Base-by-base conservation (phyloP, 441 rosid species). In the Bruguiera hainesii region DNA sequence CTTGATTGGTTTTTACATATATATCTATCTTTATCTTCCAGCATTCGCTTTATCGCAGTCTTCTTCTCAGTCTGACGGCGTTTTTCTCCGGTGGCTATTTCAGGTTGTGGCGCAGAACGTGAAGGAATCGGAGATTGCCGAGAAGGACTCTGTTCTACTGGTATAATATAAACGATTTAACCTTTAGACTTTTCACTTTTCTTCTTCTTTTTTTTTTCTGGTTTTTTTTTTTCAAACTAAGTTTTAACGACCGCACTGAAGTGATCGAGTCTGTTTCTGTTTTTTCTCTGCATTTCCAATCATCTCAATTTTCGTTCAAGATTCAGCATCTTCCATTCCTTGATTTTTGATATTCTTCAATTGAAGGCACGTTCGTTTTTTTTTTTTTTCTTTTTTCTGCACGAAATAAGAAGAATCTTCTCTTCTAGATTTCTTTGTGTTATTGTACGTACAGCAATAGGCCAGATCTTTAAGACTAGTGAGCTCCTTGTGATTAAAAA, bases 111-210 rank as follows among this genome's bases (percentile, higher is more conserved):
- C 81, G 37, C 97, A 90, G 81, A 90, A 87, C 69, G 77, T 90
- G 68, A 95, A 90, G 66, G 97, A 95, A 82, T 80, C 98, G 9
- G 96, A 89, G 85, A 92, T 95, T 82, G 90, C 97, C 9, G 98
- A 95, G 69, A 97, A 92, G 84, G 93, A 92, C 79, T 95, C 97
- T 25, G 93, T 95, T 72, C 98, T 92, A 70, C 85, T 95, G 91
- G 61, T 3, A 37, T 37, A 37, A 37, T 37, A 37, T 37, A 37
- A 37, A 37, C 7, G 2, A 37, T 37, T 37, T 39, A 10, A 10
- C 46, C 46, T 39, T 39, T 16, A 10, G 4, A 39, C 11, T 39
- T 13, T 39, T 39, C 46, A 11, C 46, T 2, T 39, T 65, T 42
- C 6, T 42, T 61, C 42, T 33, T 61, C 49, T 63, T 69, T 56